Evolutionary conservation across 495 filamentous ascomycete species (phyloP).

Genomic region (Rhypophila decipiens): DNA sequence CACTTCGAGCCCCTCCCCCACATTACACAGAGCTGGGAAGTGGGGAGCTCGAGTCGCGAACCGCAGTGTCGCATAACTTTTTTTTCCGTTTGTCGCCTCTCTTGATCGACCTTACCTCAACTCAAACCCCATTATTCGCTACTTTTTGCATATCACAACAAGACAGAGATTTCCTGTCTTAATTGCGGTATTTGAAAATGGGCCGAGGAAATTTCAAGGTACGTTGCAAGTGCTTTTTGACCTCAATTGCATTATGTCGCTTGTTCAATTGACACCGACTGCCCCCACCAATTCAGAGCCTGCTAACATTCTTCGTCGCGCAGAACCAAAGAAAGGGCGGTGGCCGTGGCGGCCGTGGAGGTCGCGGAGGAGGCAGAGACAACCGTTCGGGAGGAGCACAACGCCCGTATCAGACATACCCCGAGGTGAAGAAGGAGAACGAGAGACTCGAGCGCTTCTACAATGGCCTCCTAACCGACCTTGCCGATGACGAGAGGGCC

Average conservation of each 20-base stretch:
- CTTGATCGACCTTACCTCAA: neutral
- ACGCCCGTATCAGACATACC: conserved; percentile 40
- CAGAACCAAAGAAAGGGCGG: conserved; percentile 16
- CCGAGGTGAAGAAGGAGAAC: conserved; percentile 63
- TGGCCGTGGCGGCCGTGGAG: conserved; percentile 12
- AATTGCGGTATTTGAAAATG: neutral
- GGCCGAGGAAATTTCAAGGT: conserved; percentile 9
- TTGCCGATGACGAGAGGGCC: conserved; percentile 65
- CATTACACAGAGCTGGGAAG: neutral
- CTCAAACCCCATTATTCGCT: neutral
- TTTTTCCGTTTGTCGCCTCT: conserved; percentile 1
- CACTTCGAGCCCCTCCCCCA: neutral
- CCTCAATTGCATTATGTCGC: conserved; percentile 1
- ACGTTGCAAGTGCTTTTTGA: neutral
- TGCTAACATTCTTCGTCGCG: too few relatives aligned
- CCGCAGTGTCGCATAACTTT: neutral
- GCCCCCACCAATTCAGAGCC: too few relatives aligned
- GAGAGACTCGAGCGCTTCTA: conserved; percentile 78
- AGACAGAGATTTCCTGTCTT: neutral
- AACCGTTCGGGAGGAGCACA: conserved; percentile 12
- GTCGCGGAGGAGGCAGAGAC: conserved; percentile 16
- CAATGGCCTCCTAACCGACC: conserved; percentile 61
- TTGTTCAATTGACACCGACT: too few relatives aligned
- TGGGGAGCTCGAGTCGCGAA: neutral
- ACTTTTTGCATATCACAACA: neutral